Percentiles rank a stretch among this genome's conserved stretches.
phyloP scores from a whole-genome alignment of 352 stramenopile genomes.

The Pythium scleroteichum region DNA sequence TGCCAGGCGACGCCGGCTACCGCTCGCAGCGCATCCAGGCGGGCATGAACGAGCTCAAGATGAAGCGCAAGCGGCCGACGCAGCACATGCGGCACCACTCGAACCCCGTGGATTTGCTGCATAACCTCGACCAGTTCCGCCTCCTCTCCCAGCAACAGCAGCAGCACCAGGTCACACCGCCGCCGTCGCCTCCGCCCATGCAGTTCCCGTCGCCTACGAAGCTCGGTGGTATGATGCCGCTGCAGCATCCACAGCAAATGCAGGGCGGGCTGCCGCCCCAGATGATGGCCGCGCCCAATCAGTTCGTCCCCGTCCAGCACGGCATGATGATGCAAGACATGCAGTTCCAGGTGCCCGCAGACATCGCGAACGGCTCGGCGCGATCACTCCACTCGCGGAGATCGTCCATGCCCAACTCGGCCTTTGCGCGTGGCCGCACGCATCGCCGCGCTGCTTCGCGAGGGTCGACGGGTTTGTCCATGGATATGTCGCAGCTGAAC shows the following conservation, averaged over 20 bases:
- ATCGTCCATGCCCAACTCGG: slow-evolving; percentile 43
- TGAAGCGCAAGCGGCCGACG: slow-evolving; percentile 72
- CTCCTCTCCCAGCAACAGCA: slow-evolving; percentile 62
- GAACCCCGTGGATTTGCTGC: slow-evolving; percentile 74
- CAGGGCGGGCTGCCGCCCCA: slow-evolving; percentile 9
- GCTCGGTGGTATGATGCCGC: slow-evolving; percentile 7
- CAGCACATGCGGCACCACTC: slow-evolving; percentile 69
- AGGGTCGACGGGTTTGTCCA: slow-evolving; percentile 71
- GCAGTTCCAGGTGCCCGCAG: slow-evolving; percentile 35
- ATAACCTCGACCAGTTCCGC: slow-evolving; percentile 78
- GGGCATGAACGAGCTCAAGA: slow-evolving; percentile 69
- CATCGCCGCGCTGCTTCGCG: slow-evolving; percentile 20
- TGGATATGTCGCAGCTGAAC: slow-evolving; percentile 86
- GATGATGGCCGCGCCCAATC: slow-evolving; percentile 21
- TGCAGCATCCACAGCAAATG: slow-evolving; percentile 11
- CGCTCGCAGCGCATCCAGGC: slow-evolving; percentile 66
- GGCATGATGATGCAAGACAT: slow-evolving; percentile 20
- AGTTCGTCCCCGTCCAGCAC: slow-evolving; percentile 12
- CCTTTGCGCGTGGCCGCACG: slow-evolving; percentile 32
- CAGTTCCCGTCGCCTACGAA: slow-evolving; percentile 10
- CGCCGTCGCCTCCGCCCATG: slow-evolving; percentile 20
- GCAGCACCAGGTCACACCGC: slow-evolving; percentile 15
- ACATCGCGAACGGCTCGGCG: slow-evolving; percentile 58
- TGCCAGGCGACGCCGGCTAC: slow-evolving; percentile 34
- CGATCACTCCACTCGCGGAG: slow-evolving; percentile 56